A percentile compares a stretch with the other conserved stretches of the same genome.
Conservation (phyloP, 495 filamentous ascomycete species). For the Trichoderma asperelloides region DNA sequence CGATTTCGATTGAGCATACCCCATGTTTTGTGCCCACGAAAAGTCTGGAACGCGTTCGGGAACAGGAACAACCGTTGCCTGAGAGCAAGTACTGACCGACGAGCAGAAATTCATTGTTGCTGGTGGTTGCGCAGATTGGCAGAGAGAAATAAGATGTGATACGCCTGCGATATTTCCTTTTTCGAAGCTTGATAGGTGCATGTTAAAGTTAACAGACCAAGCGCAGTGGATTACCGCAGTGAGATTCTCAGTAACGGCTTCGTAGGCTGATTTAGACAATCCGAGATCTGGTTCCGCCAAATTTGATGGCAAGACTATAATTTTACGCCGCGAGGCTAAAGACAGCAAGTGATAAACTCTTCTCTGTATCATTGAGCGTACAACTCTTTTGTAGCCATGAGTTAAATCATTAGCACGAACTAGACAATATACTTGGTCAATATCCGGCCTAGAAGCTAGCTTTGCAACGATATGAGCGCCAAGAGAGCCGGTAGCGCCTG, state of each 20-base stretch:
- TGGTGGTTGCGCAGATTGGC: conserved; percentile 5
- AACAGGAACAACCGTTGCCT: conserved; percentile 12
- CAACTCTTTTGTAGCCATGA: conserved; percentile 15
- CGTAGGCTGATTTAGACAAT: conserved; percentile 20
- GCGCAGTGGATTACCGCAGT: conserved; percentile 51
- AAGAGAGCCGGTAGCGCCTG: conserved; percentile 48
- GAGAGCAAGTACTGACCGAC: conserved; percentile 18
- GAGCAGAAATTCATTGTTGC: conserved; percentile 28
- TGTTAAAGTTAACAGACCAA: conserved; percentile 62
- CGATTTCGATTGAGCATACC: conserved; percentile 55
- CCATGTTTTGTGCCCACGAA: conserved; percentile 36
- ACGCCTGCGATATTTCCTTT: conserved; percentile 39
- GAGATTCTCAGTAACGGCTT: conserved; percentile 27
- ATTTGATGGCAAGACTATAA: conserved; percentile 28
- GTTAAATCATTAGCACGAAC: conserved; percentile 26
- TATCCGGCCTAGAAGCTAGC: conserved; percentile 28
- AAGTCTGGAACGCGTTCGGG: conserved; percentile 16
- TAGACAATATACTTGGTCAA: conserved; percentile 45
- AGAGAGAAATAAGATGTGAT: neutral
- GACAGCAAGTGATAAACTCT: conserved; percentile 11
- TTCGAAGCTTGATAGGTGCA: conserved; percentile 41
- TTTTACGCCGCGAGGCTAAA: conserved; percentile 21
- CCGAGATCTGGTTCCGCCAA: conserved; percentile 33
- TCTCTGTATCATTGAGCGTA: conserved; percentile 1
- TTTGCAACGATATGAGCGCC: conserved; percentile 43